Percentiles rank a stretch among this genome's conserved stretches.
Conservation (phyloP, 805 yeast genomes). For the Candida sonorensis region DNA sequence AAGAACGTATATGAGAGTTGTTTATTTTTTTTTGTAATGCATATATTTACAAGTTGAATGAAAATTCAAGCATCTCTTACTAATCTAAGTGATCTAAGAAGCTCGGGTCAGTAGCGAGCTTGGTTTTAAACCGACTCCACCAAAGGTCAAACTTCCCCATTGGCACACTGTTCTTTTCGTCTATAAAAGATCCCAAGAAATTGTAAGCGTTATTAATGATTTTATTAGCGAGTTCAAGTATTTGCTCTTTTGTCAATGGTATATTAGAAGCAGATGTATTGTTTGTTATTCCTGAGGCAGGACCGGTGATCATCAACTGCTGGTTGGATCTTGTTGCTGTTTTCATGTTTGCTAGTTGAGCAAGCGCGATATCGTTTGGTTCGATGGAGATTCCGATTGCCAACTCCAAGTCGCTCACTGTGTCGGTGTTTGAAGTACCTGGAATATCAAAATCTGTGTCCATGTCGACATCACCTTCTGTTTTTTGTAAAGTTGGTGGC, state of each 20-base stretch:
- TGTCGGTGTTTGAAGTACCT: too few species aligned
- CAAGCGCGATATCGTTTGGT: conserved; percentile 59
- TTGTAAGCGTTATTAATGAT: conserved; percentile 92
- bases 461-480: conserved; percentile 42
- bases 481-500: conserved; percentile 2
- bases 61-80: not conserved
- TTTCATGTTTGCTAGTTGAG: conserved; percentile 35
- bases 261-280: conserved; percentile 15
- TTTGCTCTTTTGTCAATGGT: conserved; percentile 18
- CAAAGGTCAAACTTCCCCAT: conserved; percentile 85
- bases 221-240: conserved; percentile 68
- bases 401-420: conserved; percentile 13
- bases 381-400: conserved; percentile 88
- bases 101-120: conserved; percentile 73
- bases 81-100: conserved; percentile 51
- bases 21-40: too few species aligned
- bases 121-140: conserved; percentile 87
- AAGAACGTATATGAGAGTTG: too few species aligned
- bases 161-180: conserved; percentile 71
- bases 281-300: conserved; percentile 1
- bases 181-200: conserved; percentile 82
- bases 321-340: conserved; percentile 18
- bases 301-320: conserved; percentile 35
- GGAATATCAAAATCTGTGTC: conserved; percentile 32
- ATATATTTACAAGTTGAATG: too few species aligned